Conservation (phyloP, 352 stramenopile species). For the Halophytophthora batemanensis region DNA sequence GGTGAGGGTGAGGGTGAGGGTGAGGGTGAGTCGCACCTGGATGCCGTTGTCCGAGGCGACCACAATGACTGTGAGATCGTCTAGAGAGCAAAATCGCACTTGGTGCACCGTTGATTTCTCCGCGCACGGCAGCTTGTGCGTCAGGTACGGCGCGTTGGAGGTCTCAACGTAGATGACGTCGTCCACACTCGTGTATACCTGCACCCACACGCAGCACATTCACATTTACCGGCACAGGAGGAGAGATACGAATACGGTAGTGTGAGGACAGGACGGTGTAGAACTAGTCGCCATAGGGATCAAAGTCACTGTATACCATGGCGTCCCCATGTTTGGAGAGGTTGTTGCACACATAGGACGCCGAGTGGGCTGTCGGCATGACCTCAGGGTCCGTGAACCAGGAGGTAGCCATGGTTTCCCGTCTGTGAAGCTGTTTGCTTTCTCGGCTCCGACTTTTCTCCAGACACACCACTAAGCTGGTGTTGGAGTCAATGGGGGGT, state of each 20-base stretch:
- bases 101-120: constrained; percentile 59
- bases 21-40: constrained; percentile 26
- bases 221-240: constrained; percentile 2
- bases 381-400: constrained; percentile 49
- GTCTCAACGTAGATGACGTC: constrained; percentile 46
- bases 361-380: constrained; percentile 36
- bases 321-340: constrained; percentile 44
- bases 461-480: no score
- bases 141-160: constrained; percentile 35
- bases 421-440: no score
- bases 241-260: no score
- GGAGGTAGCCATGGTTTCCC: constrained; percentile 31
- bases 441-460: no score
- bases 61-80: constrained; percentile 47
- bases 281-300: no score
- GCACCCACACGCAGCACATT: constrained; percentile 1
- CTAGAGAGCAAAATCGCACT: constrained; percentile 56
- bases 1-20: not conserved
- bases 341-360: constrained; percentile 56
- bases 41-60: constrained; percentile 60
- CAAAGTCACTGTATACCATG: constrained; percentile 24
- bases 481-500: not conserved
- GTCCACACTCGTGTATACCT: constrained; percentile 49
- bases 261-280: no score
- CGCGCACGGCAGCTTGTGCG: constrained; percentile 36